Evolutionary conservation across 2,329 filamentous ascomycete species (phyloP).

Genomic region (Phaeosphaeriaceae sp.): DNA sequence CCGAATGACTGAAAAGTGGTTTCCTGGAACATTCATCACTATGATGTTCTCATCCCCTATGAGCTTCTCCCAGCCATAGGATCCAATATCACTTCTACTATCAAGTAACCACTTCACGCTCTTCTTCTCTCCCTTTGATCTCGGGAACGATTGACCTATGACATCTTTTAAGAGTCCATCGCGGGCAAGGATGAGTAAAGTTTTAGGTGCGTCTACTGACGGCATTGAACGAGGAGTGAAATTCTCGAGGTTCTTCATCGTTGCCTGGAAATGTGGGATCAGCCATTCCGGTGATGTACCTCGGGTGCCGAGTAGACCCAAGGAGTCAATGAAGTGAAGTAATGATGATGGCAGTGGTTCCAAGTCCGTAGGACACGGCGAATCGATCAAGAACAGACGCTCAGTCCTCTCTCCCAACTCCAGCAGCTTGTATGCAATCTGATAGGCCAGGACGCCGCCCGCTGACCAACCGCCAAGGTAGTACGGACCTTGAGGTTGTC

Average conservation of each 20-base stretch:
- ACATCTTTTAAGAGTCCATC: slow-evolving; percentile 1
- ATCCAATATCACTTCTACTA: no score
- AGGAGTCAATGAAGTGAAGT: not conserved
- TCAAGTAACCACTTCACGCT: no score
- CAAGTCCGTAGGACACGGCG: no score
- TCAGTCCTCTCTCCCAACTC: slow-evolving; percentile 25
- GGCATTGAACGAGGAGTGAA: not conserved
- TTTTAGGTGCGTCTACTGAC: not conserved
- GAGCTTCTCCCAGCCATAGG: no score
- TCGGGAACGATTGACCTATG: slow-evolving; percentile 31
- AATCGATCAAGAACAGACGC: slow-evolving; percentile 34
- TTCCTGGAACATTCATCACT: no score
- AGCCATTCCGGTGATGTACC: not conserved
- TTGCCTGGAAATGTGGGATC: not conserved
- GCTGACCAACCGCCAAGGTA: slow-evolving; percentile 48
- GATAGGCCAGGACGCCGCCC: slow-evolving; percentile 47
- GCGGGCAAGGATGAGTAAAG: not conserved
- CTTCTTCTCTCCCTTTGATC: no score
- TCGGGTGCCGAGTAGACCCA: not conserved
- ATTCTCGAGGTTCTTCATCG: not conserved
- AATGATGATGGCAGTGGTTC: not conserved
- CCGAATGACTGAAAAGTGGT: no score
- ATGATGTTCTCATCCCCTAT: no score
- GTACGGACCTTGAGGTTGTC: slow-evolving; percentile 40
- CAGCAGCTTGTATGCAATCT: slow-evolving; percentile 28